These are phyloP conservation scores for Rhodosporidiobolus sp. DNA, from an alignment of 768 basidiomycete species.

Conservation along the genomic window DNA sequence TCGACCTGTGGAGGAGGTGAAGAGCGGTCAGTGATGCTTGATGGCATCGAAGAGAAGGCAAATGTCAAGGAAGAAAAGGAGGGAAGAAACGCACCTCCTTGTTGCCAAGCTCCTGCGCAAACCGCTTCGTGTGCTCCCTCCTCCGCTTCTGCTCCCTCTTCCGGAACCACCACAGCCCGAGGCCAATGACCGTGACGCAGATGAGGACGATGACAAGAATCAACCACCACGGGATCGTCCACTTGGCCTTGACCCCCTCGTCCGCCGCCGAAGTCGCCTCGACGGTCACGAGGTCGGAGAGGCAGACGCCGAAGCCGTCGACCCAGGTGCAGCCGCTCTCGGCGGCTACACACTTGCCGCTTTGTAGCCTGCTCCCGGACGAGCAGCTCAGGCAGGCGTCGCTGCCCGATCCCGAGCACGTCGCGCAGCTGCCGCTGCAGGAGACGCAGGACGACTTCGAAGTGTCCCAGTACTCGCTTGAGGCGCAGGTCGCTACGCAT, in stretches of 20 bases:
- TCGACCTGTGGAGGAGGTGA: conserved; percentile 15
- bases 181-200: not conserved
- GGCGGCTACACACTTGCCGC: conserved; percentile 28
- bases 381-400: conserved; percentile 71
- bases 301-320: conserved; percentile 36
- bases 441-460: conserved; percentile 22
- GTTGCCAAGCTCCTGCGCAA: conserved; percentile 27
- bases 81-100: conserved; percentile 25
- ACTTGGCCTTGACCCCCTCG: not conserved
- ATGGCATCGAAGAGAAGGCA: not conserved
- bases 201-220: conserved; percentile 24
- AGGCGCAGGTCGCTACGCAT: conserved; percentile 37
- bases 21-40: not conserved
- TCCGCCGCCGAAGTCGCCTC: not conserved
- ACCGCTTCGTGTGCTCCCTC: conserved; percentile 23
- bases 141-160: conserved; percentile 32
- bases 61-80: too few species aligned
- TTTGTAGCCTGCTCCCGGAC: conserved; percentile 41
- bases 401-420: conserved; percentile 74
- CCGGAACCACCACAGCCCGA: conserved; percentile 17
- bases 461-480: conserved; percentile 34
- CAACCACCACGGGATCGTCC: conserved; percentile 30
- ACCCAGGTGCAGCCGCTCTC: conserved; percentile 17
- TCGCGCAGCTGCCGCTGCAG: conserved; percentile 30
- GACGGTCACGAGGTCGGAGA: conserved; percentile 39